These are phyloP conservation scores for Tulasnella calospora DNA, from an alignment of 768 basidiomycete species.

Conservation along the genomic window DNA sequence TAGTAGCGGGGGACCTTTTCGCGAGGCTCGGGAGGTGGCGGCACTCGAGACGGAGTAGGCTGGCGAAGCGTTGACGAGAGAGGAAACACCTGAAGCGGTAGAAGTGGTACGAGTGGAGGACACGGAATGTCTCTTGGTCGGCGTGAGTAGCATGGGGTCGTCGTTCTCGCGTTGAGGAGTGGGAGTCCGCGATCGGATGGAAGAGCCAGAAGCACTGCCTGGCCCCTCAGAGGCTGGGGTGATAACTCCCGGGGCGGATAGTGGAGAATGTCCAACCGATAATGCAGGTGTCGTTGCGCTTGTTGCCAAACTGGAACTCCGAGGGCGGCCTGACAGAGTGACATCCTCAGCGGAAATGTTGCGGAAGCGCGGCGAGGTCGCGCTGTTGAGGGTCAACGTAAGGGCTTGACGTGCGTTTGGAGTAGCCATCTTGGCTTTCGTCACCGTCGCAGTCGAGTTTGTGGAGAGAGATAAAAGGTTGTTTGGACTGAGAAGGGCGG, in stretches of 20 bases:
- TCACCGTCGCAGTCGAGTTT: neutral
- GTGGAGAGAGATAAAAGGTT: neutral
- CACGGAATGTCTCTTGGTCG: slow-evolving; percentile 4
- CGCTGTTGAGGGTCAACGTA: neutral
- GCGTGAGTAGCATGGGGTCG: neutral
- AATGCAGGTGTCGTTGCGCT: neutral
- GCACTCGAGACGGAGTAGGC: neutral
- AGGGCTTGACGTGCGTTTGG: neutral
- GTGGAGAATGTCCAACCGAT: neutral
- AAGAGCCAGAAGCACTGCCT: neutral
- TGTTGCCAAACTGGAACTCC: neutral
- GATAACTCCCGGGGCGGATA: neutral
- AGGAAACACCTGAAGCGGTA: neutral
- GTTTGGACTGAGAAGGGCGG: slow-evolving; percentile 18
- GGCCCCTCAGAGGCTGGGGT: neutral
- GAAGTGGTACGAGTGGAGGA: neutral
- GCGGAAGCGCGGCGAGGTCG: neutral
- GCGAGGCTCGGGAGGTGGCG: slow-evolving; percentile 17
- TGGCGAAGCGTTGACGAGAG: neutral
- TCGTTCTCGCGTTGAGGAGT: slow-evolving; percentile 8
- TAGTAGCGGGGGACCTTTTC: neutral
- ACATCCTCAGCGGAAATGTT: neutral
- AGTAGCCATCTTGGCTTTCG: neutral
- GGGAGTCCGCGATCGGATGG: slow-evolving; percentile 1
- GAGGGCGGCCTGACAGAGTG: neutral